A percentile compares a stretch with the other conserved stretches of the same genome.
Evolutionary conservation across 495 filamentous ascomycete genomes (phyloP).

Genomic region (Daldinia concentrica): DNA sequence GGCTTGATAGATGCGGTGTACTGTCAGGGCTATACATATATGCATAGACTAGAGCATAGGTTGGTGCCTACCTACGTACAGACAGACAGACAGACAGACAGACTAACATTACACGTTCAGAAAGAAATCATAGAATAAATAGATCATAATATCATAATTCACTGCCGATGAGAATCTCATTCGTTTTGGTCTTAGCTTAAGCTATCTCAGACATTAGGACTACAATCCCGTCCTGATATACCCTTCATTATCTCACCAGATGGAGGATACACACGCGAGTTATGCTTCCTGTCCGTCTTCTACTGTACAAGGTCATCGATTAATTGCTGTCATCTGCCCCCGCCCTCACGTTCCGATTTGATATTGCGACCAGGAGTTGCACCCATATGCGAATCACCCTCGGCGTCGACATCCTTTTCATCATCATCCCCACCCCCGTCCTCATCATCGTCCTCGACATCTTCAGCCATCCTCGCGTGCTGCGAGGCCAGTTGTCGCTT

Average conservation of each 20-base stretch:
- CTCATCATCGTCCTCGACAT: conserved; percentile 38
- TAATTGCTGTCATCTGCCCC: conserved; percentile 15
- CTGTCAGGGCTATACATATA: neutral
- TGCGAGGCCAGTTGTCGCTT: conserved; percentile 50
- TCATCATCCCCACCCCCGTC: conserved; percentile 39
- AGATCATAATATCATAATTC: conserved; percentile 12
- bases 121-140: conserved; percentile 14
- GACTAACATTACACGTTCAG: neutral
- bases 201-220: neutral
- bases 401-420: conserved; percentile 42
- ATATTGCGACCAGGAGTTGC: neutral
- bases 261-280: neutral
- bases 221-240: neutral
- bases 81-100: too few species aligned
- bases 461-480: conserved; percentile 24
- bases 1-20: neutral
- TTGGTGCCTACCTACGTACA: neutral
- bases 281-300: conserved; percentile 8
- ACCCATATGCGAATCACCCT: conserved; percentile 40
- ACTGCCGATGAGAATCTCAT: neutral
- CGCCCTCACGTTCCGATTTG: conserved; percentile 19
- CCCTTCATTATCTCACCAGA: neutral
- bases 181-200: neutral
- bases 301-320: conserved; percentile 14
- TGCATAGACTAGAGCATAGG: conserved; percentile 13